Conservation (phyloP, 768 basidiomycete genomes). For the Cyathus striatus region DNA sequence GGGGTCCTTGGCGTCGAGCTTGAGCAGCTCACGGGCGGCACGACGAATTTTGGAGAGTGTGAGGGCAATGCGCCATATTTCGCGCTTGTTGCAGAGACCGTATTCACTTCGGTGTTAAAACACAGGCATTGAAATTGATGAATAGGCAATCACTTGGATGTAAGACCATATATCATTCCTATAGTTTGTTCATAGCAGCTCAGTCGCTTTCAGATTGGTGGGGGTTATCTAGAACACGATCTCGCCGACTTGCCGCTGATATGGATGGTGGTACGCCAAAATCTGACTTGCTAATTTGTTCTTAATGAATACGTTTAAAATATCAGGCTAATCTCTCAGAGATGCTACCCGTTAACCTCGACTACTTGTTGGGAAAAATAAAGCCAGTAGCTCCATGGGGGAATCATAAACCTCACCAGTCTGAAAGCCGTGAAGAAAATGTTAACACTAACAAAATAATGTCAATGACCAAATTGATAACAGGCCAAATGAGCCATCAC, state of each 20-base stretch:
- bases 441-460: too few species aligned
- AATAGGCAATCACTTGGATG: slow-evolving; percentile 38
- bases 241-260: slow-evolving; percentile 57
- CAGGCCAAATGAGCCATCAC: too few species aligned
- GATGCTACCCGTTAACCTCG: slow-evolving; percentile 50
- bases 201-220: slow-evolving; percentile 46
- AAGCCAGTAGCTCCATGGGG: slow-evolving; percentile 59
- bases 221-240: slow-evolving; percentile 66
- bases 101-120: too few species aligned
- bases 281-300: slow-evolving; percentile 3
- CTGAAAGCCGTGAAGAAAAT: too few species aligned
- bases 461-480: too few species aligned
- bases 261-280: slow-evolving; percentile 56
- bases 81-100: slow-evolving; percentile 99
- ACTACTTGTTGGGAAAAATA: slow-evolving; percentile 45
- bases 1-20: slow-evolving; percentile 99
- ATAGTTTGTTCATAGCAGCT: slow-evolving; percentile 1
- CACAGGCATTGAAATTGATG: too few species aligned
- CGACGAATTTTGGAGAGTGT: slow-evolving; percentile 99
- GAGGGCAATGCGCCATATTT: slow-evolving; percentile 99
- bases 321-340: slow-evolving; percentile 50
- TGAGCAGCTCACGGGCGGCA: slow-evolving; percentile 99
- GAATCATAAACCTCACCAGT: slow-evolving; percentile 59
- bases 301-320: slow-evolving; percentile 3
- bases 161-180: slow-evolving; percentile 21